A percentile compares a stretch with the other conserved stretches of the same genome.
These are phyloP conservation scores for Epichloe aotearoae DNA, from an alignment of 2,329 filamentous ascomycete genomes.

Conservation along the genomic window DNA sequence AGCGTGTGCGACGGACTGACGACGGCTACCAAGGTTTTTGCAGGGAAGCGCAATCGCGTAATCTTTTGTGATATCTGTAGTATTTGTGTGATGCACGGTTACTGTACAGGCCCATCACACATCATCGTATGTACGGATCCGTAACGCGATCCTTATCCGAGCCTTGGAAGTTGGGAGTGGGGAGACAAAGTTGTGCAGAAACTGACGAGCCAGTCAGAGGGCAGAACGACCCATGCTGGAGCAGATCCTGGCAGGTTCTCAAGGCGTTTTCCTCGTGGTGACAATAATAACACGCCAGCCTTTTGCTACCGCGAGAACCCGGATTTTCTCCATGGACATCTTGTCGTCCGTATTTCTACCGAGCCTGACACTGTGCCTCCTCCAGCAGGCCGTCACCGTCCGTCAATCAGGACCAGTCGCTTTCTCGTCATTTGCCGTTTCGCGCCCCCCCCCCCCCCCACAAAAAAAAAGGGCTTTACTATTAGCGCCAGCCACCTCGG, in stretches of 20 bases:
- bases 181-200: not conserved
- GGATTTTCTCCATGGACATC: not conserved
- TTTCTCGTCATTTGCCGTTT: not conserved
- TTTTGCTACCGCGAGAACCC: not conserved
- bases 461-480: not conserved
- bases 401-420: not conserved
- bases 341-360: not conserved
- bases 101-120: too few relatives aligned
- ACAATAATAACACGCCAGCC: not conserved
- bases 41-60: too few relatives aligned
- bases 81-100: too few relatives aligned
- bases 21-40: too few relatives aligned
- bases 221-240: not conserved
- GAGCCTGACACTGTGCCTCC: not conserved
- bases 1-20: not conserved
- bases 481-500: not conserved
- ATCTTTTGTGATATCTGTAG: too few relatives aligned
- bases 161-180: not conserved
- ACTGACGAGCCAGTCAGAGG: constrained; percentile 5
- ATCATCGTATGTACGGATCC: not conserved
- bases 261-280: not conserved
- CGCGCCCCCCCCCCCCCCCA: rapidly evolving
- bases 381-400: not conserved
- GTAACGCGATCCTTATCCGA: not conserved
- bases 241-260: constrained; percentile 1